Evolutionary conservation across 768 basidiomycete species (phyloP).

Genomic region (Holtermannia corniformis): DNA sequence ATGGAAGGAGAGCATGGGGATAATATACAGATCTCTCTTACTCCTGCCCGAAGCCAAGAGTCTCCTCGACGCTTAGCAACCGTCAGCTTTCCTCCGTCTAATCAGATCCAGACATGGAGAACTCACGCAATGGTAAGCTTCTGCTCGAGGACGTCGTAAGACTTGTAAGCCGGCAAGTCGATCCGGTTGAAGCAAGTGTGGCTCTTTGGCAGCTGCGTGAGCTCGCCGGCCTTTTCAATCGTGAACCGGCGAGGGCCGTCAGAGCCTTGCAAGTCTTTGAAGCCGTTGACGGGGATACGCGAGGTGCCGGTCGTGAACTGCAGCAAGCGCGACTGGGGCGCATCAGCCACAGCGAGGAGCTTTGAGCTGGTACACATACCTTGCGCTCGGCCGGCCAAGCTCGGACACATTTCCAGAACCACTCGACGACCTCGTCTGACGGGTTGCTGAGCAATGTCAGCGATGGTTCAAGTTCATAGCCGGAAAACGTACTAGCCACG

Average conservation of each 20-base stretch:
- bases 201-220: conserved; percentile 90
- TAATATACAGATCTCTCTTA: no score
- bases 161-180: conserved; percentile 95
- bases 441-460: conserved; percentile 32
- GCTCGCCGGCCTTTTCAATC: conserved; percentile 97
- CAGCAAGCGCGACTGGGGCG: conserved; percentile 64
- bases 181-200: conserved; percentile 88
- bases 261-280: conserved; percentile 96
- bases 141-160: conserved; percentile 85
- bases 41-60: conserved; percentile 89
- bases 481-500: conserved; percentile 48
- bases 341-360: no score
- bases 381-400: conserved; percentile 98
- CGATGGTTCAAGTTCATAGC: background rate
- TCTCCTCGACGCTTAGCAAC: conserved; percentile 55
- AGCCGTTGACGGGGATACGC: conserved; percentile 94
- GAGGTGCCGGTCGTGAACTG: conserved; percentile 97
- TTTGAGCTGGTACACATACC: conserved; percentile 3
- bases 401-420: conserved; percentile 99
- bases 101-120: conserved; percentile 8
- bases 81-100: conserved; percentile 2
- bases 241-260: conserved; percentile 96
- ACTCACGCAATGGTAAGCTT: conserved; percentile 69
- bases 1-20: no score
- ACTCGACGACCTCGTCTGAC: conserved; percentile 61